Evolutionary conservation across 2,329 filamentous ascomycete species (phyloP), one percentile per base, ranked within the genome.

Genomic region (Stenocarpella maydis): DNA sequence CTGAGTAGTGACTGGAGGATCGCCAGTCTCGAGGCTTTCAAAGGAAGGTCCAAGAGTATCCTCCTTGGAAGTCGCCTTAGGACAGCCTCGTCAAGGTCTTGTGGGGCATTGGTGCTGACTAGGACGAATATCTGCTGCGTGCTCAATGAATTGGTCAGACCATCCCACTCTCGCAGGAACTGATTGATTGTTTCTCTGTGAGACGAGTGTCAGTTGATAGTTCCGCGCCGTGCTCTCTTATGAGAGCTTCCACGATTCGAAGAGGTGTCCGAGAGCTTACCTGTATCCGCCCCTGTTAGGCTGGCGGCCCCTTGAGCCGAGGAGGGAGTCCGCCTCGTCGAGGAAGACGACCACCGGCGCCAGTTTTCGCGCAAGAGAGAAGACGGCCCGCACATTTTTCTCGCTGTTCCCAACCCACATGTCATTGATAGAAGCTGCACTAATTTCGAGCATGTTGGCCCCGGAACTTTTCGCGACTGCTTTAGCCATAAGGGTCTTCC

Each of bases 371-470:
- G 96, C 96, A 0, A 98, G 85, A 0, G 90, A 92, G 81, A 99
- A 99, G 49, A 98, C 90, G 0, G 95, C 95, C 65, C 92, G 91
- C 66, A 98, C 92, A 77, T 97, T 97, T 85, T 98, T 98, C 82
- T 99, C 96, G 70, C 93, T 93, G 79, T 98, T 94, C 26, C 96
- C 96, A 4, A 98, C 93, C 79, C 93, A 98, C 88, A 97, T 98
- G 78, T 98, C 93, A 79, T 97, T 97, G 74, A 99, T 92, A 73
- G 94, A 93, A 1, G 94, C 94, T 3, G 94, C 95, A 73, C 91
- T 95, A 50, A 98, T 90, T 80, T 98, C 95, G 47, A 99, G 92
- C 90, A 86, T 90, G 73, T 88, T 90, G 45, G 90, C 89, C 21
- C 90, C 89, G 72, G 86, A 88, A 77, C 92, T 88, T 75, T 90